A percentile compares a stretch with the other conserved stretches of the same genome.
Conservation (phyloP, 140 eudicot genomes). For the Cichorium intybus region DNA sequence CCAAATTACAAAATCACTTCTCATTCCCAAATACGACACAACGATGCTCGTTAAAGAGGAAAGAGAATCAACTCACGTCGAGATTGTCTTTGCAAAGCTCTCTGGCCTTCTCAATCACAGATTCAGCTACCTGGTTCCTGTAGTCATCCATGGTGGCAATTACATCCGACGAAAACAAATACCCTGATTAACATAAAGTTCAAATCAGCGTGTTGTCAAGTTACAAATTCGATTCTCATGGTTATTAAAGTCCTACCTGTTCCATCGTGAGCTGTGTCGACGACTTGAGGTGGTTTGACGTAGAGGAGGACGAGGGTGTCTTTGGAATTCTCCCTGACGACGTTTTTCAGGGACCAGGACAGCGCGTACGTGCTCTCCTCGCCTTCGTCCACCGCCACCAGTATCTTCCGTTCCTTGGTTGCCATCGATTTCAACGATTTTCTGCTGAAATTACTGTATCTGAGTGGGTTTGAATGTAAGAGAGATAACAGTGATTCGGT, state of each 20-base stretch:
- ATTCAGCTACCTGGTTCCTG: conserved; percentile 52
- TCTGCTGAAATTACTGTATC: neutral
- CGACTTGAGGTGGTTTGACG: conserved; percentile 49
- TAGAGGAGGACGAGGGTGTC: conserved; percentile 60
- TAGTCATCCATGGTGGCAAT: conserved; percentile 56
- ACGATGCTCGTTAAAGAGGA: neutral
- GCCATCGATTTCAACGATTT: conserved; percentile 8
- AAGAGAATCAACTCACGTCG: conserved; percentile 23
- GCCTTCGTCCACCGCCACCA: conserved; percentile 75
- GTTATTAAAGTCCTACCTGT: conserved; percentile 34
- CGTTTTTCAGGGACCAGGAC: conserved; percentile 66
- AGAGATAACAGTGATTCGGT: neutral
- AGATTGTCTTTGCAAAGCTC: conserved; percentile 46
- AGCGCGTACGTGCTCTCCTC: conserved; percentile 80
- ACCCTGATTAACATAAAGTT: conserved; percentile 32
- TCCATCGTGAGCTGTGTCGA: conserved; percentile 58
- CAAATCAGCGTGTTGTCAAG: neutral
- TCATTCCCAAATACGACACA: neutral
- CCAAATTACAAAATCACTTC: neutral
- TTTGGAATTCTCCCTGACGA: conserved; percentile 29
- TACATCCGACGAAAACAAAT: conserved; percentile 51
- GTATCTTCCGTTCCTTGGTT: conserved; percentile 52
- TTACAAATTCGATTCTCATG: neutral
- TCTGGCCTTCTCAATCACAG: conserved; percentile 57
- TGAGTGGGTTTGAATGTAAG: neutral